Evolutionary conservation across 495 filamentous ascomycete genomes (phyloP).

Genomic region (Rostrohypoxylon terebratum): DNA sequence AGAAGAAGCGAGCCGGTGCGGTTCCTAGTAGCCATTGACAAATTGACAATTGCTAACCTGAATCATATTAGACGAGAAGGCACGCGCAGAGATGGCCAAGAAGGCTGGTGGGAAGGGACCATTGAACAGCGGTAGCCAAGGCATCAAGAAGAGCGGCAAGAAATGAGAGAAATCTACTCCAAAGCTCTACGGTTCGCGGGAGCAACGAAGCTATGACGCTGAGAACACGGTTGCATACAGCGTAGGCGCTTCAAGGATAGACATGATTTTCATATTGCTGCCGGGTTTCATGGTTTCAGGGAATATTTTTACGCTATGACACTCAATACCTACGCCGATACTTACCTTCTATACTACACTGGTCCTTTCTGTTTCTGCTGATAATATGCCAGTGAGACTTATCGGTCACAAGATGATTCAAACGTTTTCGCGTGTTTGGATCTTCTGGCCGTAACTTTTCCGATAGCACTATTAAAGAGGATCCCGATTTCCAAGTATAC

Average conservation of each 20-base stretch:
- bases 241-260: conserved; percentile 39
- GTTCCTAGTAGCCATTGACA: background rate
- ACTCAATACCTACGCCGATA: conserved; percentile 34
- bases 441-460: conserved; percentile 7
- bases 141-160: conserved; percentile 93
- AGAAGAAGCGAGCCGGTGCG: conserved; percentile 80
- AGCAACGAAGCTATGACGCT: conserved; percentile 41
- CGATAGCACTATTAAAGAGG: conserved; percentile 11
- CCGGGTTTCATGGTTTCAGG: conserved; percentile 22
- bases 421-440: background rate
- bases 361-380: background rate
- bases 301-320: conserved; percentile 28
- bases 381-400: conserved; percentile 27
- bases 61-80: conserved; percentile 73
- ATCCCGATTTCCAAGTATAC: background rate
- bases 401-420: background rate
- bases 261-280: conserved; percentile 33
- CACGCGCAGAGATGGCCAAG: conserved; percentile 76
- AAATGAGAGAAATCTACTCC: conserved; percentile 64
- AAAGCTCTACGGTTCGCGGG: conserved; percentile 21
- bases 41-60: conserved; percentile 21
- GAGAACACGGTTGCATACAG: conserved; percentile 33
- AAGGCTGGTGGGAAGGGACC: conserved; percentile 70
- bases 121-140: conserved; percentile 78
- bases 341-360: background rate